Evolutionary conservation across 2,329 filamentous ascomycete genomes (phyloP).

Genomic region (Exophiala alcalophila): DNA sequence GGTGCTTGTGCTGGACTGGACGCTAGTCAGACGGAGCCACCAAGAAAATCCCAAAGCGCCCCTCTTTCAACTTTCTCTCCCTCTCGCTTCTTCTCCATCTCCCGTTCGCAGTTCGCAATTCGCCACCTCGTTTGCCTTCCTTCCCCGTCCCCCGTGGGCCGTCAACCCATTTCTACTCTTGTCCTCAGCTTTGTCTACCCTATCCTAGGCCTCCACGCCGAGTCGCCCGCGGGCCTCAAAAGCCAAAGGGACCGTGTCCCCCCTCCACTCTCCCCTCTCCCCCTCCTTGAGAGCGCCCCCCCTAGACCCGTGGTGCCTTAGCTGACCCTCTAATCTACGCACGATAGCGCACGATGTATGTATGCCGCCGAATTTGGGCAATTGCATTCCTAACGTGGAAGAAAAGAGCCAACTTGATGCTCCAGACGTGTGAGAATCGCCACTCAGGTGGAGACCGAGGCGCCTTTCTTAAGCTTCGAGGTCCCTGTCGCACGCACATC

Average conservation of each 20-base stretch:
- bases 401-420: conserved; percentile 11
- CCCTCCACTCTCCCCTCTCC: neutral
- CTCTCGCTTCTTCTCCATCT: neutral
- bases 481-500: too few relatives aligned
- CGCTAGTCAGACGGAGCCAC: too few relatives aligned
- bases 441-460: conserved; percentile 16
- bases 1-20: too few relatives aligned
- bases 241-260: too few relatives aligned
- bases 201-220: conserved; percentile 4
- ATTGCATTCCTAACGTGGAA: conserved; percentile 17
- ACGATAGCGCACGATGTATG: conserved; percentile 7
- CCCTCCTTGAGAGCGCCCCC: neutral
- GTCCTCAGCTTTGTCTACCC: neutral
- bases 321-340: neutral
- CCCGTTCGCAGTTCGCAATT: conserved; percentile 17
- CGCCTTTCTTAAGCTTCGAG: neutral
- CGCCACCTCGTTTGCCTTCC: conserved; percentile 9
- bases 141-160: neutral
- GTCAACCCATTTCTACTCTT: neutral
- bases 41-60: neutral
- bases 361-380: conserved; percentile 12
- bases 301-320: neutral
- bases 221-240: conserved; percentile 1
- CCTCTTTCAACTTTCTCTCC: conserved; percentile 3
- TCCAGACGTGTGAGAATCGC: conserved; percentile 22